A percentile compares a stretch with the other conserved stretches of the same genome.
These are phyloP conservation scores for Lentinula edodes DNA, from an alignment of 768 basidiomycete species.

Conservation along the genomic window DNA sequence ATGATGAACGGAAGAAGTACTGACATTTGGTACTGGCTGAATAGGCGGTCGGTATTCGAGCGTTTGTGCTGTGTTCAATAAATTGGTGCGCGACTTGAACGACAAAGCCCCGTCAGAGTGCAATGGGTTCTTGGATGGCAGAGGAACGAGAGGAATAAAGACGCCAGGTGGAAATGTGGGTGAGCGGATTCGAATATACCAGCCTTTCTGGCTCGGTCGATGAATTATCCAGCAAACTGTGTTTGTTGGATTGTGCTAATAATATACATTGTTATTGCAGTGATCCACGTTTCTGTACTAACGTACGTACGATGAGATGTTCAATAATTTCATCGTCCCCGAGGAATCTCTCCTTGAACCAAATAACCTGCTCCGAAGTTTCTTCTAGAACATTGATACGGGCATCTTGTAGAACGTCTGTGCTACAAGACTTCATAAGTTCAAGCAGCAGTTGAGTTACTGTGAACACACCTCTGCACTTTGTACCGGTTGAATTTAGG, in stretches of 20 bases:
- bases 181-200: slow-evolving; percentile 7
- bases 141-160: slow-evolving; percentile 24
- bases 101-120: slow-evolving; percentile 24
- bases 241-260: slow-evolving; percentile 1
- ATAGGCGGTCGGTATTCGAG: background rate
- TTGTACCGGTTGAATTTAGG: slow-evolving; percentile 2
- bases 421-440: slow-evolving; percentile 22
- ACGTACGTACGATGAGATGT: background rate
- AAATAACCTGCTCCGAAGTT: slow-evolving; percentile 32
- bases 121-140: slow-evolving; percentile 21
- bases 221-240: slow-evolving; percentile 6
- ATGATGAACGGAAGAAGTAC: slow-evolving; percentile 19
- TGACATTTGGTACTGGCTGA: slow-evolving; percentile 14
- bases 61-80: slow-evolving; percentile 5
- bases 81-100: slow-evolving; percentile 26
- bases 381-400: slow-evolving; percentile 40
- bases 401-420: slow-evolving; percentile 47
- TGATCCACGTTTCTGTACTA: background rate
- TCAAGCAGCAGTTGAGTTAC: background rate
- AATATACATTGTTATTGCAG: background rate
- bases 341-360: slow-evolving; percentile 42
- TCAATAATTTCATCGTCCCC: slow-evolving; percentile 5
- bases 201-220: slow-evolving; percentile 1
- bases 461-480: slow-evolving; percentile 6
- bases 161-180: slow-evolving; percentile 13